Base-by-base conservation (phyloP, 2,329 filamentous ascomycete species). In the Epichloe sibirici region DNA sequence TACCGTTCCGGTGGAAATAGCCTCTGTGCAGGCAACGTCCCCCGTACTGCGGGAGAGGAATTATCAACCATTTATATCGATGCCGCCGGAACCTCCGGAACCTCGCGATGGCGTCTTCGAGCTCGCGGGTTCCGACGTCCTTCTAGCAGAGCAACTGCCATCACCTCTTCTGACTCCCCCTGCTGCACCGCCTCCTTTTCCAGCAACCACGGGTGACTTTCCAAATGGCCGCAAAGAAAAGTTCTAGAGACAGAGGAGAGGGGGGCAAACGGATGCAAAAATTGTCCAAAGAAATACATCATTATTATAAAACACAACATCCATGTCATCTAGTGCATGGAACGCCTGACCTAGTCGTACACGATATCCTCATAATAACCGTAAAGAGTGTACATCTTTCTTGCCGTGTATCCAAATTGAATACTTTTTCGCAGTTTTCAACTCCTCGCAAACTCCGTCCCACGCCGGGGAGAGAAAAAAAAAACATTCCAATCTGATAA, bases 1-100 rank as follows among this genome's bases (percentile, higher is more conserved):
- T 6, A 52, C 69, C 0, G 67, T 66, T 21, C 72, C 78, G 4
- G 76, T 81, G 3, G 79, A 82, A 67, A 76, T 82, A 12, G 76
- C 73, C 54, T 71, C 72, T 45, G 17, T 39, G 57, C 48, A 47
- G 52, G 57, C 15, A 48, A 55, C 28, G 44, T 45, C 45, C 12
- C 21, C 37, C 6, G 21, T 21, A 3, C 28, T 15, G 2, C 31
- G 5, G 21, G 39, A 52, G 13, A 40, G 28, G 15, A 15, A 31
- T 1, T 45, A 44, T 17, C n/a, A 21, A 9, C 37, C 45, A 6
- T 52, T 46, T 42, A 13, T 47, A 11, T 28, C 21, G 11, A 7
- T 38, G 12, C 42, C 13, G 25, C 35, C 21, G 13, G 50, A 49
- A 5, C 15, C 15, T 34, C 35, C 21, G 13, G 38, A 46, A 5